phyloP scores from a whole-genome alignment of 1,284 basidiomycete species.

The Cryptococcus amylolentus region DNA sequence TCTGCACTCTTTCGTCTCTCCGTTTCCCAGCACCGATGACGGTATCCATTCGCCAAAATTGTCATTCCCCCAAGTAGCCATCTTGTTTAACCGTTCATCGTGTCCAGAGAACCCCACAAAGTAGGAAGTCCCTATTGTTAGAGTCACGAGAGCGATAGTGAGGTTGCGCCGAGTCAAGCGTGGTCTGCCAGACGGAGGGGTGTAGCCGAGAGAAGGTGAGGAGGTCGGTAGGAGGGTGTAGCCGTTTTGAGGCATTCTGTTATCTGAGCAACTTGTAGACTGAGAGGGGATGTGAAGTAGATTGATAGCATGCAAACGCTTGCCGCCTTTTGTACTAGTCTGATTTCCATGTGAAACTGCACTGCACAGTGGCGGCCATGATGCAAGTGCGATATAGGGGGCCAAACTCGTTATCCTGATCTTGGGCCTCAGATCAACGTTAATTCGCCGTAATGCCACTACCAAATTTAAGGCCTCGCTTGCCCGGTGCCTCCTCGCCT shows the following conservation, averaged over 20 bases:
- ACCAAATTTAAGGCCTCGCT: no score
- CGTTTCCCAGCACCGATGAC: background rate
- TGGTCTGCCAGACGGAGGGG: background rate
- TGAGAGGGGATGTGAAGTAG: no score
- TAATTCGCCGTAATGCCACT: no score
- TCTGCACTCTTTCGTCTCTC: conserved; percentile 12
- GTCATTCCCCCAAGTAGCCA: background rate
- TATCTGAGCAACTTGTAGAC: no score
- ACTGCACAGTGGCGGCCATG: no score
- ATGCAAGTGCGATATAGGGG: no score
- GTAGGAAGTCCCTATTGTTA: background rate
- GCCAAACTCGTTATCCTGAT: no score
- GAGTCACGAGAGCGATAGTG: background rate
- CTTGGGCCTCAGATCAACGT: no score
- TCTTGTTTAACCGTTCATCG: background rate
- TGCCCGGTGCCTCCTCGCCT: no score
- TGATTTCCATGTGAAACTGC: no score
- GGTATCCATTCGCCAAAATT: background rate
- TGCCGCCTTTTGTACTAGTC: no score
- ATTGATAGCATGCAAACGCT: no score
- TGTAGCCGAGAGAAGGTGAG: background rate
- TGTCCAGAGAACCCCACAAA: background rate
- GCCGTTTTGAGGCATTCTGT: background rate
- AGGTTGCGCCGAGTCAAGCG: background rate
- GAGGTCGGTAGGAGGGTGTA: background rate